phyloP scores from a whole-genome alignment of 2,329 filamentous ascomycete genomes.

The Colletotrichum simmondsii region DNA sequence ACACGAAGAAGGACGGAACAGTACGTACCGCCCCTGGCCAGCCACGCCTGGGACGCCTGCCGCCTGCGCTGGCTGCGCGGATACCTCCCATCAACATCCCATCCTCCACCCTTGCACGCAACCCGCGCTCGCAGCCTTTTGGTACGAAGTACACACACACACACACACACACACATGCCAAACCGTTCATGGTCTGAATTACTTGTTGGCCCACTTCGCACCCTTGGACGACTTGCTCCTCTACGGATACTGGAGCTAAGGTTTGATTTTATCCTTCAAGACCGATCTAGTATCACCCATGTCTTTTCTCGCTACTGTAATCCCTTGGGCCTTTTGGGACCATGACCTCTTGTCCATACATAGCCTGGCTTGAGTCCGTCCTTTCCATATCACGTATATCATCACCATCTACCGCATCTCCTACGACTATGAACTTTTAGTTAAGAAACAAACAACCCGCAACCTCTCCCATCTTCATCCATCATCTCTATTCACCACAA shows the following conservation, averaged over 20 bases:
- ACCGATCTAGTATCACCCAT: constrained; percentile 45
- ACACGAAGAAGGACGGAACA: constrained; percentile 29
- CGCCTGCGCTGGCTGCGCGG: constrained; percentile 22
- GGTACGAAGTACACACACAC: constrained; percentile 1
- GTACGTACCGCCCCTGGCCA: constrained; percentile 26
- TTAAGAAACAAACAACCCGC: neutral
- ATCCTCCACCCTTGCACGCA: constrained; percentile 42
- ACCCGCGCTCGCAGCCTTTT: constrained; percentile 44
- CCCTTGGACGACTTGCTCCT: constrained; percentile 49
- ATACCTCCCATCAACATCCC: constrained; percentile 34
- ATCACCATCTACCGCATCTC: constrained; percentile 11
- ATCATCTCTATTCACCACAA: neutral
- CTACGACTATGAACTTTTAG: neutral
- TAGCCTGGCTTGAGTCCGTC: constrained; percentile 39
- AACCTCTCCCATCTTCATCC: neutral
- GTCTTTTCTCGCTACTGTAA: constrained; percentile 41
- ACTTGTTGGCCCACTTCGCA: constrained; percentile 47
- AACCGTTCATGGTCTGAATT: constrained; percentile 36
- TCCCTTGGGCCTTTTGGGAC: constrained; percentile 41
- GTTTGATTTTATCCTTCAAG: constrained; percentile 49
- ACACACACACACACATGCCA: constrained; percentile 37
- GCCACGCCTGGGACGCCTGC: constrained; percentile 31
- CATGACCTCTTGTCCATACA: constrained; percentile 40
- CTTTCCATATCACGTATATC: constrained; percentile 24
- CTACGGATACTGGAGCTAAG: constrained; percentile 38